Evolutionary conservation across 495 filamentous ascomycete genomes (phyloP), one percentile per base, ranked within the genome.

Genomic region (Aspergillus ellipticus): DNA sequence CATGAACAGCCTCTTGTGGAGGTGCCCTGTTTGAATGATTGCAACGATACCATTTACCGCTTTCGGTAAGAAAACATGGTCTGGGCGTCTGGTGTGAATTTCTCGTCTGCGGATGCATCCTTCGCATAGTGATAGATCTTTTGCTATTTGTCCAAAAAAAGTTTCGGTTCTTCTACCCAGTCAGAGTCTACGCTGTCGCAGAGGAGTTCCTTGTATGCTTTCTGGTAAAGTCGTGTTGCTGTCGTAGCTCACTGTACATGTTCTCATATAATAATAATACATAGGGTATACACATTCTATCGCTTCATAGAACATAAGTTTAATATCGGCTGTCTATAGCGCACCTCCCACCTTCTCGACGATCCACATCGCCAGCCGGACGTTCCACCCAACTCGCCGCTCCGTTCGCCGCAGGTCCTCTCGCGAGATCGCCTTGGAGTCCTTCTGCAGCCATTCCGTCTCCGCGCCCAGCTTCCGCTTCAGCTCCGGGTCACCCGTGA

Each of bases 361-460:
- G 67, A 97, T 85, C 90, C 89, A 91, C 89, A 97, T 91, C 4
- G 91, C 89, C 45, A 96, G 71, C 53, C 89, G 82, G 26, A 99
- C 95, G 66, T 88, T 86, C 70, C 93, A 78, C 2, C 89, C 82
- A 3, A 97, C 95, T 49, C 88, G 84, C 55, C 94, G 81, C 65
- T 97, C 94, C 1, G 79, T 83, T 60, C 76, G 85, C 56, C 84
- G 79, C 63, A 96, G 86, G 65, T 96, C 93, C 35, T 89, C 85
- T 55, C 85, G 72, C 2, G 78, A 85, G 21, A 92, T 80, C 26
- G 71, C 68, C 35, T 66, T 77, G n/a, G 90, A 82, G 55, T 89
- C 77, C 55, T 90, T 80, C 66, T 88, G 82, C 57, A 99, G 72
- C 83, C 85, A 88, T 41, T 80, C 76, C 60, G 89, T 86, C 71